Percentiles rank a stretch among this genome's conserved stretches.
These are phyloP conservation scores for Venturia asperata DNA, from an alignment of 2,329 filamentous ascomycete genomes.

Conservation along the genomic window DNA sequence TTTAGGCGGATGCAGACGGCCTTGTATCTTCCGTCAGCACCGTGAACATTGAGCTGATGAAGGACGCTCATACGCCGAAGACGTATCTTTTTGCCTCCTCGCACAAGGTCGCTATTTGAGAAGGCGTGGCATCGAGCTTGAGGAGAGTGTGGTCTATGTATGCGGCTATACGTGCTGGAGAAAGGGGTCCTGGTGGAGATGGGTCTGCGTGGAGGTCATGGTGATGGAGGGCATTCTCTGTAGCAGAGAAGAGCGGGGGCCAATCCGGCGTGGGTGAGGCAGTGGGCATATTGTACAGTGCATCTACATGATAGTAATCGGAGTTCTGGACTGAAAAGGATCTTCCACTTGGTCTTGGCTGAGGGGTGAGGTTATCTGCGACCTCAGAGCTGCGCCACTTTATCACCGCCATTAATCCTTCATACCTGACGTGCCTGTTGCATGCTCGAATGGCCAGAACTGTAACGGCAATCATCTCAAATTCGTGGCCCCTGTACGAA, in stretches of 20 bases:
- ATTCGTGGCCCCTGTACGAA: too few relatives aligned
- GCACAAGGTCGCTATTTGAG: constrained; percentile 48
- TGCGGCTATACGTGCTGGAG: constrained; percentile 24
- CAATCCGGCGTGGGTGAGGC: not conserved
- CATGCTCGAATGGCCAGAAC: too few relatives aligned
- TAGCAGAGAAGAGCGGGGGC: not conserved
- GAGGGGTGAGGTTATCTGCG: too few relatives aligned
- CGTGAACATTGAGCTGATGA: not conserved
- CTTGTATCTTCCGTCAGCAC: constrained; percentile 24
- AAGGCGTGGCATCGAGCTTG: constrained; percentile 41
- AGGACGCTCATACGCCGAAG: constrained; percentile 38
- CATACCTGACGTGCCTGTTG: too few relatives aligned
- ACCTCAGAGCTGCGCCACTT: too few relatives aligned
- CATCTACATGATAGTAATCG: too few relatives aligned
- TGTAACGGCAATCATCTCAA: too few relatives aligned
- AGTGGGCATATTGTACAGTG: not conserved
- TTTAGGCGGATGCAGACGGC: constrained; percentile 52
- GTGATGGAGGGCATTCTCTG: not conserved
- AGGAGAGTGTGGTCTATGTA: constrained; percentile 45
- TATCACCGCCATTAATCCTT: too few relatives aligned
- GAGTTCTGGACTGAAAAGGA: too few relatives aligned
- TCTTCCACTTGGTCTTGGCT: too few relatives aligned
- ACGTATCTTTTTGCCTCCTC: constrained; percentile 44
- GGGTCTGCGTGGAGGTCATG: not conserved
- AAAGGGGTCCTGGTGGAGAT: not conserved